Base-by-base conservation (phyloP, 768 basidiomycete species). In the Rubroboletus satanas region DNA sequence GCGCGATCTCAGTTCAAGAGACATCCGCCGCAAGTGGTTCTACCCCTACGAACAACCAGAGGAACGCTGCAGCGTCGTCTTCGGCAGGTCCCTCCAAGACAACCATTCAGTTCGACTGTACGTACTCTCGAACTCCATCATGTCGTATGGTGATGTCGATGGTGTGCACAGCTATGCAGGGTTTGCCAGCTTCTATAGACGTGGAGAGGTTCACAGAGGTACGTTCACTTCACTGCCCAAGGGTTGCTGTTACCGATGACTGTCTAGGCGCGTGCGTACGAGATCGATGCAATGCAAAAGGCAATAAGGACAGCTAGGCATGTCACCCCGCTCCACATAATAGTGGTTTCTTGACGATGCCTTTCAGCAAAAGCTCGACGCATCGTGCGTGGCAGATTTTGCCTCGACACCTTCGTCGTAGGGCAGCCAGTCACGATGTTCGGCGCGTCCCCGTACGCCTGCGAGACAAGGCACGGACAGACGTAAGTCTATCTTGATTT, bases 351-450 rank as follows among this genome's bases (percentile, higher is more conserved):
- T 36, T 60, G 51, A 64, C 38, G 14, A 1, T 15, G 2, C 5
- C 29, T 48, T 52, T 5, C 57, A 94, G 91, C 51, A 77, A 78
- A 8, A 80, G 79, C 60, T 81, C 87, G 15, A 90, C 88, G 0
- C 85, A 89, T 52, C 79, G 94, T 55, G 90, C 85, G 5, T 99
- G 95, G 85, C 96, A 99, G 71, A 85, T 88, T 10, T 80, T 98
- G 7, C 96, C 96, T 11, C 83, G 96, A 17, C 91, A 94, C 71
- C 79, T 99, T 23, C 83, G 97, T 29, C 80, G 96, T 43, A 79
- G 96, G 65, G 96, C 96, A 11, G 96, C 97, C 3, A 94, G 92
- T 64, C 96, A 98, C 70, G 89, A 98, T 70, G 85, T 93, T 23
- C 85, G 93, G 5, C 84, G 95, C 11, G 91, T 99, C 31, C 96